Conservation (phyloP, 768 basidiomycete species). For the Tricholoma matsutake region DNA sequence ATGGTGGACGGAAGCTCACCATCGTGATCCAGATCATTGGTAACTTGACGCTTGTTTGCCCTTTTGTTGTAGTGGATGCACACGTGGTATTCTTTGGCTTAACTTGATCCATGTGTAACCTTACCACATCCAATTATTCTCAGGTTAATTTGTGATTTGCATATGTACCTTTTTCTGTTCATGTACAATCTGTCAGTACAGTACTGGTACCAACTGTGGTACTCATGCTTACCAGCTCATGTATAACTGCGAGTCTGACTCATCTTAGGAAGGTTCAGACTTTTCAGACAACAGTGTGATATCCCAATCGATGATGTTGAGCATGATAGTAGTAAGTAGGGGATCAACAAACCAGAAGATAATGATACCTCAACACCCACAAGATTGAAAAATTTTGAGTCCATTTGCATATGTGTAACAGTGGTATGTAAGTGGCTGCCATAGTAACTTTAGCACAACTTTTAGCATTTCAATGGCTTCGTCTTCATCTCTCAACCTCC, state of each 20-base stretch:
- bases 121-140: background rate
- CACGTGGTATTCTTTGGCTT: background rate
- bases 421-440: too few species aligned
- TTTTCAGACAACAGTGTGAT: background rate
- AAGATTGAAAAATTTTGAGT: background rate
- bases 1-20: background rate
- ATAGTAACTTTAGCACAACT: too few species aligned
- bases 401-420: background rate
- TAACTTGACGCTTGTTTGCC: background rate
- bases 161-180: background rate
- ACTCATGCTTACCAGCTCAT: background rate
- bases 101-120: background rate
- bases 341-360: background rate
- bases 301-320: background rate
- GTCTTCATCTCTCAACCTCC: too few species aligned
- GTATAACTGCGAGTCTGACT: background rate
- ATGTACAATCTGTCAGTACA: background rate
- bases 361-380: background rate
- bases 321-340: background rate
- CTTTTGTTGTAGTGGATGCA: background rate
- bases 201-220: background rate
- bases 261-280: background rate
- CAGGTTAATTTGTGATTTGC: too few species aligned
- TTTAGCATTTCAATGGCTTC: too few species aligned
- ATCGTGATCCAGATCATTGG: background rate